phyloP scores from a whole-genome alignment of 2,329 filamentous ascomycete species.

The Alternaria ventricosa region DNA sequence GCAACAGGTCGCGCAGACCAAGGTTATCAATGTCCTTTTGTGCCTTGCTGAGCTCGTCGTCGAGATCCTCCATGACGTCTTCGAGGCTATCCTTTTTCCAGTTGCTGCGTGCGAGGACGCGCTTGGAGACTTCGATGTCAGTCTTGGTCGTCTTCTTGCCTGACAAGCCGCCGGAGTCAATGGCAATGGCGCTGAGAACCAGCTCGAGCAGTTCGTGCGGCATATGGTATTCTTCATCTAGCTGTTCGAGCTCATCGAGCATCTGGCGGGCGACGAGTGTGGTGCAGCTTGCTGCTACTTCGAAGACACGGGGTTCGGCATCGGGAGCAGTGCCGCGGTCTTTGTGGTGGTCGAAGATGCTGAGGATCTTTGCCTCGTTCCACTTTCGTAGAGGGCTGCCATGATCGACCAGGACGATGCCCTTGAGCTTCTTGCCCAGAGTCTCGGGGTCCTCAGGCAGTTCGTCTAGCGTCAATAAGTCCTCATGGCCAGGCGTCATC shows the following conservation, averaged over 20 bases:
- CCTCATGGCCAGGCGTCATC: conserved; percentile 56
- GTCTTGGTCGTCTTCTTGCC: conserved; percentile 46
- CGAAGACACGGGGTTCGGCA: conserved; percentile 54
- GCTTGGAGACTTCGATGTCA: conserved; percentile 49
- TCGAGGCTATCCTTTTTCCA: conserved; percentile 50
- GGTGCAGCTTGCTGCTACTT: conserved; percentile 55
- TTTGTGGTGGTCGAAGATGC: conserved; percentile 57
- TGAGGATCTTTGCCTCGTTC: conserved; percentile 52
- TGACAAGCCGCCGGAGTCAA: conserved; percentile 53
- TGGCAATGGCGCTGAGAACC: conserved; percentile 55
- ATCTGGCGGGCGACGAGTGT: conserved; percentile 56
- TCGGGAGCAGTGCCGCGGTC: conserved; percentile 52
- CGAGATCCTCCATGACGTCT: conserved; percentile 53
- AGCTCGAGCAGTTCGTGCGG: conserved; percentile 58
- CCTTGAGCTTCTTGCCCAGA: conserved; percentile 50
- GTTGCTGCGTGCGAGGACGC: conserved; percentile 52
- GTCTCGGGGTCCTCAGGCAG: conserved; percentile 57
- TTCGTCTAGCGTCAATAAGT: conserved; percentile 57
- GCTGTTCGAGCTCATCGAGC: conserved; percentile 54
- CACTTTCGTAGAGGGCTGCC: conserved; percentile 53
- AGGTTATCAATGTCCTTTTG: conserved; percentile 54
- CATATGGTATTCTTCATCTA: conserved; percentile 56
- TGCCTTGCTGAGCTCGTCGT: conserved; percentile 49
- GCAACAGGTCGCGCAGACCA: conserved; percentile 53
- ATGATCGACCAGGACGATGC: conserved; percentile 58